Evolutionary conservation across 75 land plant genomes (phyloP).

Genomic region (Isoetes taiwanensis): DNA sequence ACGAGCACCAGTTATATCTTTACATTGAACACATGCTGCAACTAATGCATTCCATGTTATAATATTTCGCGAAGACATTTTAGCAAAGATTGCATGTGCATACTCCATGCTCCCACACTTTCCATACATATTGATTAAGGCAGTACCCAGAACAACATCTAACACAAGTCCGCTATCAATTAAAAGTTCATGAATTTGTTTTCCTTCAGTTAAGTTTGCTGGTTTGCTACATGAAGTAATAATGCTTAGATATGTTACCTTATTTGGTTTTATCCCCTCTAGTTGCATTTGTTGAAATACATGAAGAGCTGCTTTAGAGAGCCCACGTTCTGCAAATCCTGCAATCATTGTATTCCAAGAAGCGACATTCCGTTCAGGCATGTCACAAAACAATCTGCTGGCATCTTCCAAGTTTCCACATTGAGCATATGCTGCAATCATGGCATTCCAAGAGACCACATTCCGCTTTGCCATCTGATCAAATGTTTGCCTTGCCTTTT

Average conservation of each 20-base stretch:
- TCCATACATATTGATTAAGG: background rate
- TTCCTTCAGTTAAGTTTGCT: background rate
- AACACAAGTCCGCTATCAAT: background rate
- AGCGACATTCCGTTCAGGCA: slow-evolving; percentile 11
- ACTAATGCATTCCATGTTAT: too few species aligned
- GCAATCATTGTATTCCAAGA: slow-evolving; percentile 4
- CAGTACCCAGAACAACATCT: slow-evolving; percentile 1
- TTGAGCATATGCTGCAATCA: slow-evolving; percentile 24
- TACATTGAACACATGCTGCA: too few species aligned
- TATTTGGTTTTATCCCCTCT: background rate
- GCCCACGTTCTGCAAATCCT: background rate
- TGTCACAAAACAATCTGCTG: slow-evolving; percentile 17
- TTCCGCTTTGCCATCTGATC: slow-evolving; percentile 37
- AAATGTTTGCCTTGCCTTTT: slow-evolving; percentile 22
- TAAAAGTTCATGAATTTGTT: background rate
- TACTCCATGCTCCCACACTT: background rate
- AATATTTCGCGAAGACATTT: too few species aligned
- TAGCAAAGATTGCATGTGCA: too few species aligned
- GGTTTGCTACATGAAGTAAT: background rate
- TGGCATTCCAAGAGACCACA: slow-evolving; percentile 27
- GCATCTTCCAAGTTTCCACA: slow-evolving; percentile 20
- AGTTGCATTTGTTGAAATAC: background rate
- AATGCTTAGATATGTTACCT: background rate
- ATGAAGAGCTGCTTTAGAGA: background rate
- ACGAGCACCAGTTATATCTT: too few species aligned